Conservation (phyloP, 345 rosid species). For the Dipteronia sinensis region DNA sequence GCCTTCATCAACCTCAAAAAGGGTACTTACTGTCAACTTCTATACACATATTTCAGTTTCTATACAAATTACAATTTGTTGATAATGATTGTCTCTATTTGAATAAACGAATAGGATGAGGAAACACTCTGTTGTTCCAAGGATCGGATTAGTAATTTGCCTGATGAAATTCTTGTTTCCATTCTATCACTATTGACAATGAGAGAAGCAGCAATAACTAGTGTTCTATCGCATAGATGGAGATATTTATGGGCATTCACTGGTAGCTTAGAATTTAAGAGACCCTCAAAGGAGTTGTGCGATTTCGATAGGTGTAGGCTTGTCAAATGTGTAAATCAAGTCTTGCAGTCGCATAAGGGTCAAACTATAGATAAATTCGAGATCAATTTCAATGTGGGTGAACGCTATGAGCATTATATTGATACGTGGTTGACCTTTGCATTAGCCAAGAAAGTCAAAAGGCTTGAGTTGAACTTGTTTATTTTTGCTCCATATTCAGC, state of each 20-base stretch:
- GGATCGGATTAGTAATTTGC: conserved; percentile 5
- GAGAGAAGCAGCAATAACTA: conserved; percentile 20
- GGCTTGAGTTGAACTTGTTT: conserved; percentile 12
- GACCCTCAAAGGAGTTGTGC: neutral
- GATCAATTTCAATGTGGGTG: neutral
- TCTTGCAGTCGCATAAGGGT: conserved; percentile 10
- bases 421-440: conserved; percentile 23
- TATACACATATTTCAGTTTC: neutral
- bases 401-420: neutral
- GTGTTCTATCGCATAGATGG: conserved; percentile 24
- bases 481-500: neutral
- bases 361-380: conserved; percentile 5
- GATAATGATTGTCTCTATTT: neutral
- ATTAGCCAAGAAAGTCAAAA: conserved; percentile 13
- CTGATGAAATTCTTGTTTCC: conserved; percentile 22
- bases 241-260: conserved; percentile 20
- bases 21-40: neutral
- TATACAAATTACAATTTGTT: no score
- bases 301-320: neutral
- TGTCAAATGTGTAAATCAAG: conserved; percentile 15
- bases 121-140: neutral
- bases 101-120: neutral
- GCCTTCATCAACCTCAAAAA: neutral
- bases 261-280: conserved; percentile 12
- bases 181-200: conserved; percentile 9